Evolutionary conservation across 192 early-diverging fungal genomes (phyloP).

Genomic region (Linnemannia zychae): DNA sequence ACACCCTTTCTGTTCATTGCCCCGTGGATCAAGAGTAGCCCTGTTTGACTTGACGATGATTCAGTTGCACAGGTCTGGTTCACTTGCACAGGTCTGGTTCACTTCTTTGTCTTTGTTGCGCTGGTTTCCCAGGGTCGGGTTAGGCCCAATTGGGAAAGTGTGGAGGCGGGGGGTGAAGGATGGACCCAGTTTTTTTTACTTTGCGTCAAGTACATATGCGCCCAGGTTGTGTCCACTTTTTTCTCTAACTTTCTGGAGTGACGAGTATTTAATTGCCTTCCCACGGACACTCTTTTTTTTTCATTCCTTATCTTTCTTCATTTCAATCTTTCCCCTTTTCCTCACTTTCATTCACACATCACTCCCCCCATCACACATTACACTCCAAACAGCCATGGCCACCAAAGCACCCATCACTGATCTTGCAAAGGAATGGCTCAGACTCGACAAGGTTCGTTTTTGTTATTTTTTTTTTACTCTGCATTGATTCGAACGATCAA

Average conservation of each 20-base stretch:
- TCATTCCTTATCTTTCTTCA: slow-evolving; percentile 1
- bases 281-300: neutral
- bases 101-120: too few species aligned
- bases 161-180: neutral
- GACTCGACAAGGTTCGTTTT: slow-evolving; percentile 62
- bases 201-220: neutral
- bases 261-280: neutral
- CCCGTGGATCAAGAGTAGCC: neutral
- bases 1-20: neutral
- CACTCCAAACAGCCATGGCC: slow-evolving; percentile 27
- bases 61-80: too few species aligned
- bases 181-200: slow-evolving; percentile 1
- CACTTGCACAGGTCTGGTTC: too few species aligned
- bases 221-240: neutral
- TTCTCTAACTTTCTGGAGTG: neutral
- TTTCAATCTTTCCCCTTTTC: neutral
- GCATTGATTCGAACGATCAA: neutral
- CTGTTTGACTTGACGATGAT: neutral
- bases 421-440: slow-evolving; percentile 69
- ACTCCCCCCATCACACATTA: neutral
- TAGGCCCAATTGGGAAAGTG: neutral
- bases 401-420: slow-evolving; percentile 41
- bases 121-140: neutral
- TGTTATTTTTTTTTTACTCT: neutral
- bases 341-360: too few species aligned